phyloP scores from a whole-genome alignment of 192 early-diverging fungal genomes.

The Podochytrium sp. region DNA sequence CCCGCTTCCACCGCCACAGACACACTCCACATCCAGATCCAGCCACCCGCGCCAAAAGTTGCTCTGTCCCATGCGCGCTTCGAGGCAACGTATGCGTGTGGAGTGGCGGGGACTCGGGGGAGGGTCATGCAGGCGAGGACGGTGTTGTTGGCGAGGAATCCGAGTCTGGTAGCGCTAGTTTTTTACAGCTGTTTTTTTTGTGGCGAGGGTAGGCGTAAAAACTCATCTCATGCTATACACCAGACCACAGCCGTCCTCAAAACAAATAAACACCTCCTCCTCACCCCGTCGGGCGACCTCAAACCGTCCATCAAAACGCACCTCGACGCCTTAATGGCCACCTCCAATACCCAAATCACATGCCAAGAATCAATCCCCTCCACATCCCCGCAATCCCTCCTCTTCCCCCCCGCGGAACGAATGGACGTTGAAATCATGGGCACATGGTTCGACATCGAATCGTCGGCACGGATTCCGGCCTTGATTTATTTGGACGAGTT shows the following conservation, averaged over 20 bases:
- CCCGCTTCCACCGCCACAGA: too few relatives aligned
- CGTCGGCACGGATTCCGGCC: conserved; percentile 42
- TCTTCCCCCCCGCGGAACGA: conserved; percentile 3
- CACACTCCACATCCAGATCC: too few relatives aligned
- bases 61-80: too few relatives aligned
- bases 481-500: conserved; percentile 47
- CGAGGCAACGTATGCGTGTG: too few relatives aligned
- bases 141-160: background rate
- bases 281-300: conserved; percentile 57
- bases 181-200: conserved; percentile 1
- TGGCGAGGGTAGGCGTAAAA: background rate
- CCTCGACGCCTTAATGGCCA: conserved; percentile 52
- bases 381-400: conserved; percentile 1
- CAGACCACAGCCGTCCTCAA: conserved; percentile 49
- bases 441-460: conserved; percentile 48
- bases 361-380: conserved; percentile 40
- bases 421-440: conserved; percentile 65
- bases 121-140: background rate
- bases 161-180: background rate
- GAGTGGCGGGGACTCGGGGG: too few relatives aligned
- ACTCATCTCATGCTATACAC: too few relatives aligned
- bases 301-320: conserved; percentile 47
- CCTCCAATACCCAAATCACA: conserved; percentile 54
- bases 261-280: conserved; percentile 45
- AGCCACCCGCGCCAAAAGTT: too few relatives aligned